Evolutionary conservation across 2,329 filamentous ascomycete species (phyloP).

Genomic region (Penicillium olsonii): DNA sequence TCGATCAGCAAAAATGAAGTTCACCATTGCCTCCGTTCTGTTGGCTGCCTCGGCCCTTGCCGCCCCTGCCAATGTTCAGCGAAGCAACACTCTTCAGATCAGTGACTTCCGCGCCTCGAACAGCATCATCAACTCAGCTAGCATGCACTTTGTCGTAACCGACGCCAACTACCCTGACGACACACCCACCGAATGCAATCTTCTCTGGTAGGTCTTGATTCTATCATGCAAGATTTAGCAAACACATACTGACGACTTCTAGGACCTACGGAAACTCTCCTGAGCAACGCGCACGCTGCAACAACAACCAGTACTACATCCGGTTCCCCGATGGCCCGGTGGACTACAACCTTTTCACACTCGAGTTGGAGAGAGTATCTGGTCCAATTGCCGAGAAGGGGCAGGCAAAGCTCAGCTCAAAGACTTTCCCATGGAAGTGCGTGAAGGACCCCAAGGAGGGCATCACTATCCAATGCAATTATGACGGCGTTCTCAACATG

Average conservation of each 20-base stretch:
- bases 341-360: conserved; percentile 22
- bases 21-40: conserved; percentile 13
- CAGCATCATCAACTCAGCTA: conserved; percentile 2
- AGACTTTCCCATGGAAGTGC: conserved; percentile 21
- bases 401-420: conserved; percentile 16
- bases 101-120: conserved; percentile 17
- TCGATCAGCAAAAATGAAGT: conserved; percentile 17
- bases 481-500: conserved; percentile 18
- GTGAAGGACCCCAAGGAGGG: conserved; percentile 9
- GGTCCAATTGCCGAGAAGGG: conserved; percentile 23
- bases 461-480: conserved; percentile 17
- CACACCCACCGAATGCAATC: conserved; percentile 27
- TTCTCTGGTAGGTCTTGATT: conserved; percentile 20
- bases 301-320: conserved; percentile 27
- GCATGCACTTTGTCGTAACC: conserved; percentile 24
- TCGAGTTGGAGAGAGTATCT: conserved; percentile 23
- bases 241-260: neutral
- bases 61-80: conserved; percentile 8
- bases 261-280: conserved; percentile 20
- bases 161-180: conserved; percentile 27
- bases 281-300: conserved; percentile 22
- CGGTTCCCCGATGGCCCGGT: conserved; percentile 21
- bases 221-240: neutral
- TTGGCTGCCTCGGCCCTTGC: conserved; percentile 19
- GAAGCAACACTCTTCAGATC: conserved; percentile 13